Evolutionary conservation across 2,329 filamentous ascomycete species (phyloP).

Genomic region (Colletotrichum nymphaeae): DNA sequence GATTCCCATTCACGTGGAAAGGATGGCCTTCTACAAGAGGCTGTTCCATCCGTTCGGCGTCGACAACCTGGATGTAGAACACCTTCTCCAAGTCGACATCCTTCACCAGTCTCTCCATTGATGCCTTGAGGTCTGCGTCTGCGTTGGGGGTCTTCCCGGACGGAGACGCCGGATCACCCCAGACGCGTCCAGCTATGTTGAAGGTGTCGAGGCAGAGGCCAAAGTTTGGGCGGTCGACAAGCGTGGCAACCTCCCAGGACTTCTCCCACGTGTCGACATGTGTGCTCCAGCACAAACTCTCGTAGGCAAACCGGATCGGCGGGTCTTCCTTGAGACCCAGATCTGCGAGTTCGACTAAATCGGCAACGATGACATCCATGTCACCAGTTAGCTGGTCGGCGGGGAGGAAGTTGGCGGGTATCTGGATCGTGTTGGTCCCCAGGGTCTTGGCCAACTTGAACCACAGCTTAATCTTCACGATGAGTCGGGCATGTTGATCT

Average conservation of each 20-base stretch:
- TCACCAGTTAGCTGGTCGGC: slow-evolving; percentile 55
- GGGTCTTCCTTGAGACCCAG: slow-evolving; percentile 68
- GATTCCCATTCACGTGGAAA: slow-evolving; percentile 64
- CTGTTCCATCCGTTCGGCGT: slow-evolving; percentile 70
- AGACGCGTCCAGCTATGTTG: slow-evolving; percentile 79
- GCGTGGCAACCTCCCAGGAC: slow-evolving; percentile 74
- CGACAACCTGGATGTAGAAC: slow-evolving; percentile 81
- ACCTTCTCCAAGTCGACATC: slow-evolving; percentile 72
- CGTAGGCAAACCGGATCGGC: slow-evolving; percentile 76
- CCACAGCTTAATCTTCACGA: slow-evolving; percentile 76
- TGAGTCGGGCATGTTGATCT: slow-evolving; percentile 62
- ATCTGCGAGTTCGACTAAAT: slow-evolving; percentile 74
- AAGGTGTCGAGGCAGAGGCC: slow-evolving; percentile 84
- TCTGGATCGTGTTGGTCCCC: slow-evolving; percentile 76
- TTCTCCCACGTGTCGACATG: slow-evolving; percentile 77
- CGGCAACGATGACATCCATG: slow-evolving; percentile 66
- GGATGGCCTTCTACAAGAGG: slow-evolving; percentile 63
- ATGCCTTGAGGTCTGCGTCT: slow-evolving; percentile 63
- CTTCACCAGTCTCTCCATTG: slow-evolving; percentile 63
- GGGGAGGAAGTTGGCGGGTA: slow-evolving; percentile 77
- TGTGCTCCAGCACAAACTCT: slow-evolving; percentile 79
- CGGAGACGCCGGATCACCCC: slow-evolving; percentile 70
- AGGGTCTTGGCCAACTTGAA: slow-evolving; percentile 72
- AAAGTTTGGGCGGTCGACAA: slow-evolving; percentile 76
- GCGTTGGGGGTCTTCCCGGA: slow-evolving; percentile 65